Base-by-base conservation (phyloP, 208 protist species). In the Phytomonas francai region DNA sequence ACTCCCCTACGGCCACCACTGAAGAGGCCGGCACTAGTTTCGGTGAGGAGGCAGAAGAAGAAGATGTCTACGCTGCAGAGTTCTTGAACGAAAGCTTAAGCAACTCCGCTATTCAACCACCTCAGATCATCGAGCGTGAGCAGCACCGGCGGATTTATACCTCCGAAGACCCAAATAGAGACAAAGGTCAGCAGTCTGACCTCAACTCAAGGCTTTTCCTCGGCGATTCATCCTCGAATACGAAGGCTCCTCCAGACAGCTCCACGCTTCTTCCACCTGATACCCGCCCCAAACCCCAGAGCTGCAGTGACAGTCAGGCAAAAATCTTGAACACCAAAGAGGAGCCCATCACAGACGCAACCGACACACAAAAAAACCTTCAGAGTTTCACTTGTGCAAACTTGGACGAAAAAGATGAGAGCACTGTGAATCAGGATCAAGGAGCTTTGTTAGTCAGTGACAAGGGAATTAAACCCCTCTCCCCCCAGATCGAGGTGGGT, bases 71-170 rank as follows among this genome's bases (percentile, higher is more conserved):
- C 65, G 65, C 31, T 4, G 71, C 63, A 4, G 73, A 77, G 27
- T 75, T 72, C 29, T 32, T 76, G 16, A 70, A 72, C 59, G 74
- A 72, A 22, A 63, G 69, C 19, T 33, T 45, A 60, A 27, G 34
- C 2, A 68, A 62, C 16, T 68, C 42, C 33, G 66, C 60, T 9
- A 68, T 71, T 34, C 81, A 67, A 22, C 81, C 84, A 25, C 89
- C 89, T 58, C 86, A 84, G 59, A 92, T 95, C 45, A 92, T 95
- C 54, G 89, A 95, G 72, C 86, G 84, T 25, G 87, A 91, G 73
- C 89, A 92, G 77, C 85, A 92, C 67, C 77, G 84, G 7, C 81
- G 89, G 27, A 45, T 67, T 22, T 72, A 36, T 27, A 58, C 62
- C 39, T 30, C 57, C 54, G 71, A 45, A 58, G 65, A 22, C 33